Percentiles rank a stretch among this genome's conserved stretches.
phyloP scores from a whole-genome alignment of 306 rosid species.

The Lathyrus oleraceus region DNA sequence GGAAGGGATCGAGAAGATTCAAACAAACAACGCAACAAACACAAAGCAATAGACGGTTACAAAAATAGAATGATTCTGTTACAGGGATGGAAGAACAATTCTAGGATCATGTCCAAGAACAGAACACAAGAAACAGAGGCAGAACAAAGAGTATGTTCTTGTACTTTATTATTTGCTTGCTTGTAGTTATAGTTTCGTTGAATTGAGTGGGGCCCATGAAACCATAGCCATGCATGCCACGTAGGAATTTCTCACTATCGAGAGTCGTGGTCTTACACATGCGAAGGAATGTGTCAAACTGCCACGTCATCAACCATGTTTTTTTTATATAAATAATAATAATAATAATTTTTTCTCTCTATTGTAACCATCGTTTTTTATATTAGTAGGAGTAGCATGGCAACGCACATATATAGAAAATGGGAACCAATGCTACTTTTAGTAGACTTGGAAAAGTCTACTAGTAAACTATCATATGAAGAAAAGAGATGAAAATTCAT shows the following conservation, averaged over 20 bases:
- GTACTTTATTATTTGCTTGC: background rate
- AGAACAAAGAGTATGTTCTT: background rate
- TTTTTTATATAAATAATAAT: background rate
- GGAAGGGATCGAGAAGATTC: conserved; percentile 43
- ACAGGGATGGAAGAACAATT: background rate
- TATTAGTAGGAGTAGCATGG: background rate
- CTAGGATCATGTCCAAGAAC: background rate
- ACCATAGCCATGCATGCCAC: conserved; percentile 25
- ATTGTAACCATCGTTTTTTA: background rate
- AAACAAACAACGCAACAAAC: conserved; percentile 9
- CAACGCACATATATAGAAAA: background rate
- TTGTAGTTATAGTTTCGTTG: background rate
- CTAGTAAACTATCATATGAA: background rate
- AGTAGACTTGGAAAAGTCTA: background rate
- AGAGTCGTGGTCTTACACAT: conserved; percentile 34
- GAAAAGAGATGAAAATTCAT: background rate
- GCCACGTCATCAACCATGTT: conserved; percentile 39
- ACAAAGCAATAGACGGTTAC: conserved; percentile 29
- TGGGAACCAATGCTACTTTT: background rate
- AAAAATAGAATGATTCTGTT: conserved; percentile 4
- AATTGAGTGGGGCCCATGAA: conserved; percentile 28
- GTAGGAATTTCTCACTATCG: conserved; percentile 19
- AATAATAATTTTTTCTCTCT: background rate
- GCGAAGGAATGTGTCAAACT: conserved; percentile 54
- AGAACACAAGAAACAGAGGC: background rate